Evolutionary conservation across 1,284 basidiomycete species (phyloP).

Genomic region (Leccinum insigne): DNA sequence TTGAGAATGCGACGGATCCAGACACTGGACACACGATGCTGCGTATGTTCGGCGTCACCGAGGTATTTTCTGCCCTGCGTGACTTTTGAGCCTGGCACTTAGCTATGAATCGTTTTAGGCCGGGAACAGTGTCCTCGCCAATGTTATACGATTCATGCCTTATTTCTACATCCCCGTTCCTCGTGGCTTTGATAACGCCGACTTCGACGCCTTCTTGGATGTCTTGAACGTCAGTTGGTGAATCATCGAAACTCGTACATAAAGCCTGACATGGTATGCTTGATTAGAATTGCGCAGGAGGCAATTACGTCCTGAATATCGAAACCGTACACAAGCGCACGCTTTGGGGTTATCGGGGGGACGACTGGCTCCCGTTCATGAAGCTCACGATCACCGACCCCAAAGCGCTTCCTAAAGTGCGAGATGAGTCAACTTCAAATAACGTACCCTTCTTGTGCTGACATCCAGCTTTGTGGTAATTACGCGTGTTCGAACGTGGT

Average conservation of each 20-base stretch:
- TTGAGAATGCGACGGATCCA: slow-evolving; percentile 70
- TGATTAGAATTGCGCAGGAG: slow-evolving; percentile 32
- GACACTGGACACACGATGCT: slow-evolving; percentile 50
- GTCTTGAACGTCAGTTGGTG: slow-evolving; percentile 71
- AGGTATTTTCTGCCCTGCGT: slow-evolving; percentile 43
- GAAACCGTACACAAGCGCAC: slow-evolving; percentile 70
- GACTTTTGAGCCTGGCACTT: neutral
- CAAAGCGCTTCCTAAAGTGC: slow-evolving; percentile 77
- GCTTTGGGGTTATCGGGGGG: slow-evolving; percentile 87
- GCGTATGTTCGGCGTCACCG: slow-evolving; percentile 87
- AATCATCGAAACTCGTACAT: neutral
- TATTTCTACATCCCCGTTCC: slow-evolving; percentile 92
- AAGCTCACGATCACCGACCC: slow-evolving; percentile 79
- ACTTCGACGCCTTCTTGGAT: slow-evolving; percentile 64
- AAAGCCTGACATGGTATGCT: slow-evolving; percentile 6
- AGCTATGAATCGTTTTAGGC: slow-evolving; percentile 41
- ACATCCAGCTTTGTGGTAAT: slow-evolving; percentile 26
- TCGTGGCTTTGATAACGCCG: slow-evolving; percentile 73
- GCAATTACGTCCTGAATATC: slow-evolving; percentile 51
- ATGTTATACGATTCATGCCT: slow-evolving; percentile 81
- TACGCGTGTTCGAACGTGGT: slow-evolving; percentile 86
- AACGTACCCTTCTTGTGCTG: slow-evolving; percentile 7
- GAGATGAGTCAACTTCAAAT: slow-evolving; percentile 68
- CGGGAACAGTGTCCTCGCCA: slow-evolving; percentile 87
- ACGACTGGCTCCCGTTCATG: slow-evolving; percentile 78